phyloP scores from a whole-genome alignment of 148 eudicot species.

The Spergularia bocconei region DNA sequence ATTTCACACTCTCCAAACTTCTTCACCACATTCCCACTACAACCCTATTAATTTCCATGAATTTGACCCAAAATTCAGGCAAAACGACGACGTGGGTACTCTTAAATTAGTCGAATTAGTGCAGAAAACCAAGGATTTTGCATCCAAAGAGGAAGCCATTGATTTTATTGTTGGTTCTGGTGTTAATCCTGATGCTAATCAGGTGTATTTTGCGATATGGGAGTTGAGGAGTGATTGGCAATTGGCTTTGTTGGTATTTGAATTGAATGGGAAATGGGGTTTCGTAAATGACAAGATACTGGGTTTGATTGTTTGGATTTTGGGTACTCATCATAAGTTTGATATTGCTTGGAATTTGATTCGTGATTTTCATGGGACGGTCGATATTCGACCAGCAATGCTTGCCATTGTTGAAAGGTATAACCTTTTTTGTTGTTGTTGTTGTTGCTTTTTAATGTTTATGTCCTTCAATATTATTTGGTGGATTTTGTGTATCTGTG shows the following conservation, averaged over 20 bases:
- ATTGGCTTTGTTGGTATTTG: slow-evolving; percentile 56
- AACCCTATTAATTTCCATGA: slow-evolving; percentile 35
- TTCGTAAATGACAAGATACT: slow-evolving; percentile 41
- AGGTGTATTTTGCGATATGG: slow-evolving; percentile 52
- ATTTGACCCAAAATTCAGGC: slow-evolving; percentile 5
- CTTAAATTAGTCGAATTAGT: slow-evolving; percentile 38
- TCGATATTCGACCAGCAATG: slow-evolving; percentile 60
- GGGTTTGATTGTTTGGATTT: slow-evolving; percentile 76
- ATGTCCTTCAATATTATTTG: background rate
- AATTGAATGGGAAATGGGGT: slow-evolving; percentile 57
- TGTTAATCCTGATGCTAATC: slow-evolving; percentile 31
- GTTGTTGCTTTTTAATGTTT: background rate
- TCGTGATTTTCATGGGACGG: slow-evolving; percentile 43
- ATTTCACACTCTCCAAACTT: slow-evolving; percentile 23
- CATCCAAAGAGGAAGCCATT: slow-evolving; percentile 49
- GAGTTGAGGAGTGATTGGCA: slow-evolving; percentile 68
- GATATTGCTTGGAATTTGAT: slow-evolving; percentile 77
- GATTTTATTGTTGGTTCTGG: slow-evolving; percentile 45
- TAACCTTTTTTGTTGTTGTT: background rate
- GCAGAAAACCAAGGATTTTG: slow-evolving; percentile 32
- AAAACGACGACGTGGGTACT: slow-evolving; percentile 18
- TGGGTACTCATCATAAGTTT: slow-evolving; percentile 71
- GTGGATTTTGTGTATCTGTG: background rate
- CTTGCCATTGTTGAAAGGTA: slow-evolving; percentile 81
- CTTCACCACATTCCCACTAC: slow-evolving; percentile 16